Evolutionary conservation across 2,329 filamentous ascomycete genomes (phyloP).

Genomic region (Myriangium duriaei): DNA sequence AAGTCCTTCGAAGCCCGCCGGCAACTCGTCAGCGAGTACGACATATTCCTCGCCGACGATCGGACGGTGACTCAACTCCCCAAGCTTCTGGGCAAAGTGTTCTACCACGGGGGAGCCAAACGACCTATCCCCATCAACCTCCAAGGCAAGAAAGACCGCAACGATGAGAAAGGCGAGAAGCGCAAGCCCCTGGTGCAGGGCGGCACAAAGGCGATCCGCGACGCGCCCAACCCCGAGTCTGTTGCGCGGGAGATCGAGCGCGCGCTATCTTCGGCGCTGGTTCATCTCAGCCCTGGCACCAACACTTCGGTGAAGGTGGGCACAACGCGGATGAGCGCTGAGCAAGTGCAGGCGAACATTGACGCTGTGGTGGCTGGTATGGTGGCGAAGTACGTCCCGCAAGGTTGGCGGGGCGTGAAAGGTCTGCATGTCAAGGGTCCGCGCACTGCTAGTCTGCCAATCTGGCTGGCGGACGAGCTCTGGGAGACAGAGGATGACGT

Average conservation of each 20-base stretch:
- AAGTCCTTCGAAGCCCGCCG: constrained; percentile 77
- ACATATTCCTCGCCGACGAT: constrained; percentile 88
- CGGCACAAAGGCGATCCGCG: constrained; percentile 25
- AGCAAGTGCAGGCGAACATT: constrained; percentile 71
- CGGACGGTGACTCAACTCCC: constrained; percentile 64
- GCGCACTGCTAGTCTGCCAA: constrained; percentile 76
- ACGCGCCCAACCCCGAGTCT: constrained; percentile 47
- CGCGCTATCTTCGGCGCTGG: constrained; percentile 62
- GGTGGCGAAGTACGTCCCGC: constrained; percentile 67
- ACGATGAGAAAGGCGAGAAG: constrained; percentile 42
- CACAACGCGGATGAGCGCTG: constrained; percentile 57
- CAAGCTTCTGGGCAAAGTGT: constrained; percentile 73
- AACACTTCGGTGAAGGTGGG: constrained; percentile 74
- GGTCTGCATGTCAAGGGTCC: constrained; percentile 83
- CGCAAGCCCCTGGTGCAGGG: constrained; percentile 29
- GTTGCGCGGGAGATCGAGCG: constrained; percentile 69
- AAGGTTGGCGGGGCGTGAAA: constrained; percentile 78
- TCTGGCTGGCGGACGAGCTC: constrained; percentile 86
- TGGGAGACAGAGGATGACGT: constrained; percentile 67
- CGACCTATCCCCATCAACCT: constrained; percentile 75
- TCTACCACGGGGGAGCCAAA: constrained; percentile 75
- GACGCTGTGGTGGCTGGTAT: constrained; percentile 56
- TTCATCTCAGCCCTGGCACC: constrained; percentile 65
- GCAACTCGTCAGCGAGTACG: constrained; percentile 73
- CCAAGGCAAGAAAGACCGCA: constrained; percentile 36